A percentile compares a stretch with the other conserved stretches of the same genome.
These are phyloP conservation scores for Pyronema omphalodes DNA, from an alignment of 495 filamentous ascomycete species.

Conservation along the genomic window DNA sequence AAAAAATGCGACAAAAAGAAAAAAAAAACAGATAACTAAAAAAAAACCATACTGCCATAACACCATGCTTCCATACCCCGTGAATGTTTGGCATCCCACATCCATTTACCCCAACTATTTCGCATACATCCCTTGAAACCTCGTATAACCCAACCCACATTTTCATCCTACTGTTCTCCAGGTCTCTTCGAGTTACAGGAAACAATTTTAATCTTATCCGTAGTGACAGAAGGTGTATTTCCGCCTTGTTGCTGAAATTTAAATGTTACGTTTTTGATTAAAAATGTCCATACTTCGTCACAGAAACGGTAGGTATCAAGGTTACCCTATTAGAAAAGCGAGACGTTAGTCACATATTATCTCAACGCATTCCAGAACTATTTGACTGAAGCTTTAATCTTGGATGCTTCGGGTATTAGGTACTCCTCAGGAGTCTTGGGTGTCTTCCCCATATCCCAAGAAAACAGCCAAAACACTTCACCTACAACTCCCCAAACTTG, in stretches of 20 bases:
- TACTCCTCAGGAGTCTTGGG: not conserved
- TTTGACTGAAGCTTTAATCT: conserved; percentile 1
- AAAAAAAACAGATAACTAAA: too few relatives aligned
- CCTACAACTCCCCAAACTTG: not conserved
- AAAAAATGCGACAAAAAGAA: too few relatives aligned
- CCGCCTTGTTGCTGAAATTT: conserved; percentile 62
- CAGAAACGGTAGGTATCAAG: conserved; percentile 99
- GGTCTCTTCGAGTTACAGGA: conserved; percentile 79
- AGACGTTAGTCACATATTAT: not conserved
- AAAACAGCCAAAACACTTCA: too few relatives aligned
- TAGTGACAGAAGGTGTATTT: conserved; percentile 35
- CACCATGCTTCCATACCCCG: too few relatives aligned
- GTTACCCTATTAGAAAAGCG: conserved; percentile 46
- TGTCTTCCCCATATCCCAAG: too few relatives aligned
- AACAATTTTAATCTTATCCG: conserved; percentile 92
- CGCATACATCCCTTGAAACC: too few relatives aligned
- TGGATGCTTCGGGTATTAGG: conserved; percentile 1
- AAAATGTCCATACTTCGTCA: conserved; percentile 99
- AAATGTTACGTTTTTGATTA: conserved; percentile 95
- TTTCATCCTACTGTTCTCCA: conserved; percentile 37
- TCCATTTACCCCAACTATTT: too few relatives aligned
- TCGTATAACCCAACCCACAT: too few relatives aligned
- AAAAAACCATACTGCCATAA: too few relatives aligned
- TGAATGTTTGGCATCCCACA: too few relatives aligned
- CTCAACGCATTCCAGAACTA: not conserved